Evolutionary conservation across 2,329 filamentous ascomycete species (phyloP), one percentile per base, ranked within the genome.

Genomic region (Tolypocladium album): DNA sequence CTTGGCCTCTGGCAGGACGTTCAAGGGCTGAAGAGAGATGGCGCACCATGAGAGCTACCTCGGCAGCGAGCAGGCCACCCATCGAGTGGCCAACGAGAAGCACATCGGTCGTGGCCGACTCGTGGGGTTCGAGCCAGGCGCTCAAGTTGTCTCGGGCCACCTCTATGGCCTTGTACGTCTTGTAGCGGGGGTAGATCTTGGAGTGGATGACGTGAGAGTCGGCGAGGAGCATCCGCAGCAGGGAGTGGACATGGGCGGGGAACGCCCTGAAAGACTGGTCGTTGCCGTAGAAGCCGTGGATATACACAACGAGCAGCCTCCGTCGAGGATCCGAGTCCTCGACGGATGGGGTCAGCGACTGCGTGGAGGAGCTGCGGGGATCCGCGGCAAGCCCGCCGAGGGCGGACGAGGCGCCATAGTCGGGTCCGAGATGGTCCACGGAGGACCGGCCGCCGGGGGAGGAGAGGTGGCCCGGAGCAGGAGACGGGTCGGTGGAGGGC

Each of bases 221-320:
- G 27, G 78, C 77, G 15, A 96, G 75, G 0, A 86, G 79, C 11
- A 83, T 78, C 15, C 84, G 84, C 45, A 95, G 78, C 42, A 89
- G 80, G 65, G 86, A 83, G 71, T 97, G 92, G 4, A 96, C 83
- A 75, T 96, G 91, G 9, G 89, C 89, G 0, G 92, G 92, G 67
- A 97, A 96, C 53, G 88, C 90, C 63, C 87, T 84, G 70, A 97
- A 97, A 61, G 89, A 95, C 39, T 88, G 88, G 71, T 94, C 89
- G 61, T 90, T 88, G 58, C 92, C 92, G 80, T 94, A 88, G 75
- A 95, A 96, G 62, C 92, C 92, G 76, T 96, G 92, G 60, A 96
- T 86, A 70, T 92, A 96, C 58, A 96, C 78, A 27, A 96, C 71
- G 1, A 97, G 80, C 31, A 97, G 78, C 34, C 79, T 83, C 62